Base-by-base conservation (phyloP, 371 early-diverging fungal species). In the Catenaria anguillulae region DNA sequence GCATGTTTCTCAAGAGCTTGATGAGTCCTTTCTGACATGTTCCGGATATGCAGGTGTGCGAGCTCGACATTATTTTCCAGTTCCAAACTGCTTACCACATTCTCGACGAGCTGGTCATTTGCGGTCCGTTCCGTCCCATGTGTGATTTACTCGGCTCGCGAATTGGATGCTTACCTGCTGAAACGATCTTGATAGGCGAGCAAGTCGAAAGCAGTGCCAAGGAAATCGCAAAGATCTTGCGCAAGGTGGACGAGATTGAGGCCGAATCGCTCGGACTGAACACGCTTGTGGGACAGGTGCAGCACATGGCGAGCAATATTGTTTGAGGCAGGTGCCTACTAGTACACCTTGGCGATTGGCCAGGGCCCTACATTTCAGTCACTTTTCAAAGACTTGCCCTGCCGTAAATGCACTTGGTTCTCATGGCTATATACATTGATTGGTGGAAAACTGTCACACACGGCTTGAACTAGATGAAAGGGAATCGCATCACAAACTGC, bases 11-110 rank as follows among this genome's bases (percentile, higher is more conserved):
- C 34, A 54, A 13, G 55, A 31, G 5, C 19, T 19, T 33, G 10
- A 13, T 54, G 10, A 40, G 40, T 10, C 17, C 40, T 10, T 40
- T 40, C 17, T 17, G 10, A 40, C 40, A 40, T 40, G 40, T 40
- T 40, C n/a, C n/a, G n/a, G n/a, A n/a, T 40, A 17, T 40, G 17
- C 40, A 40, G 40, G 40, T 75, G 40, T 80, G 82, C 71, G 84
- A 84, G 68, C 73, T 84, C 42, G 84, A 84, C 64, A 78, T 84
- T 66, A 80, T 84, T 63, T 83, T 80, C 76, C 82, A 83, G 68
- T 80, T 72, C 60, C 76, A 79, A 66, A 29, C 66, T n/a, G 70
- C 69, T 52, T 73, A 68, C 64, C 68, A 73, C 64, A 68, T 73
- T 63, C 65, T 73, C 71, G 80, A 81, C 63, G 80, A 80, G 62